Conservation (phyloP, 2,329 filamentous ascomycete species). For the Fusarium secorum region DNA sequence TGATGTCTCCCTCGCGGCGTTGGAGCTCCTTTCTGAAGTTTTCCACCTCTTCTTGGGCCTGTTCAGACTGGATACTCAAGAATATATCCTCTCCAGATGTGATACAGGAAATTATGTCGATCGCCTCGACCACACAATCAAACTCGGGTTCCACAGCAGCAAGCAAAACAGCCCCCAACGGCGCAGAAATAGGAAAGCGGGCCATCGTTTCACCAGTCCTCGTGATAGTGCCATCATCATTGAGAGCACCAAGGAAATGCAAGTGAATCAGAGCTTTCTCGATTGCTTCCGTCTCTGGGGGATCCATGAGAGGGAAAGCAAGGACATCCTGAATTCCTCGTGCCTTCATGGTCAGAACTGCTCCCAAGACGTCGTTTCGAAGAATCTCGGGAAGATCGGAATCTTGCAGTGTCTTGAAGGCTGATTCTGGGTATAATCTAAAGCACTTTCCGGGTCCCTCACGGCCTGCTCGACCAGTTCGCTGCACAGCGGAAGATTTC, state of each 20-base stretch:
- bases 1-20: slow-evolving; percentile 69
- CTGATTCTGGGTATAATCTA: slow-evolving; percentile 83
- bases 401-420: slow-evolving; percentile 74
- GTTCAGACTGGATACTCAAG: slow-evolving; percentile 65
- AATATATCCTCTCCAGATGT: slow-evolving; percentile 71
- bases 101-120: slow-evolving; percentile 79
- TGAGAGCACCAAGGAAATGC: slow-evolving; percentile 78
- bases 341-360: slow-evolving; percentile 92
- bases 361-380: slow-evolving; percentile 85
- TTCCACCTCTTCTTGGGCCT: slow-evolving; percentile 62
- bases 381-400: slow-evolving; percentile 88
- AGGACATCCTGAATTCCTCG: slow-evolving; percentile 84
- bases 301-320: slow-evolving; percentile 84
- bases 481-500: slow-evolving; percentile 90
- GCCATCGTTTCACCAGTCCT: slow-evolving; percentile 78
- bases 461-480: slow-evolving; percentile 89
- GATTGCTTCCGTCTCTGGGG: slow-evolving; percentile 78
- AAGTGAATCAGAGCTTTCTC: slow-evolving; percentile 85
- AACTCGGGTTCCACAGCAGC: slow-evolving; percentile 75
- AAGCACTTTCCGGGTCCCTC: slow-evolving; percentile 92
- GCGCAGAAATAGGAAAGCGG: slow-evolving; percentile 81
- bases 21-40: slow-evolving; percentile 63
- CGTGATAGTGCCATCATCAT: slow-evolving; percentile 77
- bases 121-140: slow-evolving; percentile 80
- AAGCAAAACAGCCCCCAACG: slow-evolving; percentile 82